Evolutionary conservation across 495 filamentous ascomycete species (phyloP), one percentile per base, ranked within the genome.

Genomic region (Podospora anserina): DNA sequence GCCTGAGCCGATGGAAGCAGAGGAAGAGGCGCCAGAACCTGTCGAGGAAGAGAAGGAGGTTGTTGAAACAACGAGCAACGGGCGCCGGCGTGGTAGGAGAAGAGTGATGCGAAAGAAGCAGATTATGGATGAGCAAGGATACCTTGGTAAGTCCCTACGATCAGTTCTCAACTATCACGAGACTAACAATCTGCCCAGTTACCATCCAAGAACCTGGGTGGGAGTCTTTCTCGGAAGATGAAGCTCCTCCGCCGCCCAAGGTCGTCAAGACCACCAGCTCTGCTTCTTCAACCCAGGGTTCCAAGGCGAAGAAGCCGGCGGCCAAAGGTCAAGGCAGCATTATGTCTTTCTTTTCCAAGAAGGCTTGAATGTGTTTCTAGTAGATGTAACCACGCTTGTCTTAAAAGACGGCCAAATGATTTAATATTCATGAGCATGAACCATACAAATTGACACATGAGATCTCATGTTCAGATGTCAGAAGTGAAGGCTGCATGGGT

Each of bases 171-270:
- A 49, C 30, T 15, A 54, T 59, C 58, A 27, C 53, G 23, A 70
- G 11, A 71, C 72, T 68, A 66, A 72, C 69, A 34, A 34, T 63
- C 49, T 32, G 20, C 27, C n/a, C 73, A 96, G 95, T 98, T 19
- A 98, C 95, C 15, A 90, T 89, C 70, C 90, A 94, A 73, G 94
- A 97, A 75, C 81, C 87, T 1, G 88, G 84, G 1, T 99, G 95
- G 95, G 95, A 98, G 78, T 96, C 92, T 5, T 98, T 96, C 82
- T 97, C 93, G 2, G 93, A 96, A 74, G 95, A 97, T 70, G 92
- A 94, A 62, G 83, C 85, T 56, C 83, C 85, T 26, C 76, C 85
- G 11, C 79, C 80, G 19, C 32, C n/a, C 18, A 28, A 28, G 13
- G 61, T 32, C 0, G 58, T 70, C 54, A 80, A 82, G 55, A 87